Percentiles rank a stretch among this genome's conserved stretches.
Conservation (phyloP, 371 early-diverging fungal species). For the Mortierella sp. region DNA sequence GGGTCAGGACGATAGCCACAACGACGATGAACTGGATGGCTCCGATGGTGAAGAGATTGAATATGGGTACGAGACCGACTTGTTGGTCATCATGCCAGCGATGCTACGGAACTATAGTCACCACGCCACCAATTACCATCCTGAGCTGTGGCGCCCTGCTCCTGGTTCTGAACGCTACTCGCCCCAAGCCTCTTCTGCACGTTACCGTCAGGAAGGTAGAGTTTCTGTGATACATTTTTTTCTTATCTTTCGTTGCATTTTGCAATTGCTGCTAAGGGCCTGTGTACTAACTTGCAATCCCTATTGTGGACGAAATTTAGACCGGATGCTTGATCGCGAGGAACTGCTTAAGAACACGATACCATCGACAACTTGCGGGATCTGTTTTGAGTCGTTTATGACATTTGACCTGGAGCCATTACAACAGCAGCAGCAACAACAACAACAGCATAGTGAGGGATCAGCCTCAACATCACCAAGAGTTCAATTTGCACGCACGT, state of each 20-base stretch:
- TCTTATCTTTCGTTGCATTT: not conserved
- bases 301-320: conserved; percentile 15
- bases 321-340: conserved; percentile 46
- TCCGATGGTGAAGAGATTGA: conserved; percentile 46
- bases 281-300: not conserved
- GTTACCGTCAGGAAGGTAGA: conserved; percentile 47
- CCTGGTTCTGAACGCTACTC: conserved; percentile 23
- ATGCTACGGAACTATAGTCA: conserved; percentile 57
- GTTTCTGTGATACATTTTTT: not conserved
- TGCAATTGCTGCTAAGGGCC: not conserved
- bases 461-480: not conserved
- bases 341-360: conserved; percentile 51
- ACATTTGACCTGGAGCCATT: conserved; percentile 40
- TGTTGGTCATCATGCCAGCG: conserved; percentile 49
- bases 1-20: not conserved
- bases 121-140: conserved; percentile 58
- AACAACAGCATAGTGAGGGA: not conserved
- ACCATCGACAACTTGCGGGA: conserved; percentile 53
- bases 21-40: conserved; percentile 26
- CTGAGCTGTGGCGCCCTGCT: conserved; percentile 49
- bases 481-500: conserved; percentile 36
- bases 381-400: conserved; percentile 51
- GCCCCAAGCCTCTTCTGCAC: conserved; percentile 16
- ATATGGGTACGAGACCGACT: conserved; percentile 53
- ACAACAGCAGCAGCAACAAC: conserved; percentile 14